Conservation (phyloP, 495 filamentous ascomycete genomes). For the Penicillium mononematosum region DNA sequence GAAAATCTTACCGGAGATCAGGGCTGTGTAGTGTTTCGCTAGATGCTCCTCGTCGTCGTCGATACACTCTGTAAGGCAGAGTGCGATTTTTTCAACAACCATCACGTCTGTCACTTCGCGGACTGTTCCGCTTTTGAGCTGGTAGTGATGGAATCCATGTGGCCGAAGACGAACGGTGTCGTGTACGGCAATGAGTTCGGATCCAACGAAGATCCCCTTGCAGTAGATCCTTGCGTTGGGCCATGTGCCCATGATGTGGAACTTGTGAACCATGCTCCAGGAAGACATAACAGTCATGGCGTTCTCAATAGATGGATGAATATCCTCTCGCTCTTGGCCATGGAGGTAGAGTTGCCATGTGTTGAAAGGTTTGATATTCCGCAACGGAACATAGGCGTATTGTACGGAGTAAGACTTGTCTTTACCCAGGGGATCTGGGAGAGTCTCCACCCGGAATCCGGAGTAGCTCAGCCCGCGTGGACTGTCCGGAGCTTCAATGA, state of each 20-base stretch:
- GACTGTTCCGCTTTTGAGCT: not conserved
- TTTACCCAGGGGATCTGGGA: conserved; percentile 49
- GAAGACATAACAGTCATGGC: conserved; percentile 54
- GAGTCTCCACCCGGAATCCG: conserved; percentile 59
- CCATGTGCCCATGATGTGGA: conserved; percentile 53
- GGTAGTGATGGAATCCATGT: conserved; percentile 13
- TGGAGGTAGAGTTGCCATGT: conserved; percentile 49
- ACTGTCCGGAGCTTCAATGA: conserved; percentile 39
- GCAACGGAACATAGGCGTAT: conserved; percentile 54
- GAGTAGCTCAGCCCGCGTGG: conserved; percentile 45
- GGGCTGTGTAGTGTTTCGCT: conserved; percentile 41
- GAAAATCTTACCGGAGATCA: conserved; percentile 50
- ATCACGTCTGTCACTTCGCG: conserved; percentile 49
- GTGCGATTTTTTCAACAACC: conserved; percentile 49
- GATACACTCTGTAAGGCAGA: conserved; percentile 43
- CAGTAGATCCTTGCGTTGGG: conserved; percentile 51
- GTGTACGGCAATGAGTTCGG: conserved; percentile 52
- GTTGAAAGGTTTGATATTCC: conserved; percentile 55
- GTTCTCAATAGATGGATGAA: conserved; percentile 55
- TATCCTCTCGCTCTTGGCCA: conserved; percentile 34
- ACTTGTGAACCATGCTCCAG: conserved; percentile 51
- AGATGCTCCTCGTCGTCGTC: conserved; percentile 46
- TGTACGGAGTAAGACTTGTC: conserved; percentile 52
- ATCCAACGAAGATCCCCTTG: conserved; percentile 55
- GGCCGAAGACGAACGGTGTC: conserved; percentile 55